Base-by-base conservation (phyloP, 306 rosid genomes). In the Prunus persica region DNA sequence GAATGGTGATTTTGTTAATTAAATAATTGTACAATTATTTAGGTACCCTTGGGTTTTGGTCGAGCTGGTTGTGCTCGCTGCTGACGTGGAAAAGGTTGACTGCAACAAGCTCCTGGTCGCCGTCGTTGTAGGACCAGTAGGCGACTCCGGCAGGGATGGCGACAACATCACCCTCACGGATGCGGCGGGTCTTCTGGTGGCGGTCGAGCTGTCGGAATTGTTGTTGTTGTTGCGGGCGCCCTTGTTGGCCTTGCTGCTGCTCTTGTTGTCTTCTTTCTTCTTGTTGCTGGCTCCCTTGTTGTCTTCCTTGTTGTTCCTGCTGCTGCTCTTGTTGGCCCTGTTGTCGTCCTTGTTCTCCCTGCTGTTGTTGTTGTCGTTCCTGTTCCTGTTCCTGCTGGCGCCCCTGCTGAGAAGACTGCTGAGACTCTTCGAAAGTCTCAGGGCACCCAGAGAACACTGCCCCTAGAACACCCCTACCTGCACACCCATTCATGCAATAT, bases 51-150 rank as follows among this genome's bases (percentile, higher is more conserved):
- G 96, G 97, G 15, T 19, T 27, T 14, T 54, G 52, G 55, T 93
- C 96, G 19, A 93, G 97, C 72, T 90, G 89, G 87, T 93, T 89
- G 14, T 11, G 68, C 0, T 14, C 0, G 86, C 67, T 93, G 72
- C 66, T 19, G 67, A 74, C 79, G 81, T 90, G 82, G 1, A 80
- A 81, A 54, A 93, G 87, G 72, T 45, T 46, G 65, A 90, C 24
- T 8, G 80, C 38, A 6, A 88, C 84, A 25, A 90, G 67, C 3
- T 28, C n/a, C 15, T 52, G 12, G 6, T 78, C 38, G 12, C 82
- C 84, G 24, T 87, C 54, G 68, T 86, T 86, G 68, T 74, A 81
- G 27, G 16, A 8, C 89, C 89, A 86, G 65, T 70, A 65, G 9
- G 74, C 84, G 11, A 83, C 78, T 9, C 88, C 83, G 8, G 90